Evolutionary conservation across 78 protist species (phyloP).

Genomic region (Dictyostelium intermedium): DNA sequence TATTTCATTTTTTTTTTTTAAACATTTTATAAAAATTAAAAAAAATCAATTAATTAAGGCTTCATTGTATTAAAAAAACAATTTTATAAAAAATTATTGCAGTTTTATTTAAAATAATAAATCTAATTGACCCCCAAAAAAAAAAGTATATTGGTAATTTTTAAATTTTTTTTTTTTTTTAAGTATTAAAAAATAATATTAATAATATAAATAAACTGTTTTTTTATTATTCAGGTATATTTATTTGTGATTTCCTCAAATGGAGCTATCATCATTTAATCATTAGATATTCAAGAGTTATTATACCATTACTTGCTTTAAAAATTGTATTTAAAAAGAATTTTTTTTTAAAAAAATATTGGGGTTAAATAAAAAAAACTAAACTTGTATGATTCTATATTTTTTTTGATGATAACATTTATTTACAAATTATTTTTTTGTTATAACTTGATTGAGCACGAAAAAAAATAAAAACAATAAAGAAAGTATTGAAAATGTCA

Average conservation of each 20-base stretch:
- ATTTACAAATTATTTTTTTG: background rate
- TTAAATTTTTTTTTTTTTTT: no score
- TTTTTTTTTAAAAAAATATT: background rate
- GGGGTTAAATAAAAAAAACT: background rate
- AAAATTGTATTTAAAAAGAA: background rate
- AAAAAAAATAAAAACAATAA: background rate
- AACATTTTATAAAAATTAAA: no score
- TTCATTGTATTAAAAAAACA: no score
- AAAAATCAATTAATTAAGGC: no score
- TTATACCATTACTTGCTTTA: background rate
- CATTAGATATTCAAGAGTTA: background rate
- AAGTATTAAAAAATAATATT: no score
- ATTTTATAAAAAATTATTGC: no score
- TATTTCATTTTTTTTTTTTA: no score
- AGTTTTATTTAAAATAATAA: no score
- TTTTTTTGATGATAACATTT: background rate
- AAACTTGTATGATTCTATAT: background rate
- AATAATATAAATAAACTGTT: no score
- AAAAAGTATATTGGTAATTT: no score
- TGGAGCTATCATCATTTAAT: background rate
- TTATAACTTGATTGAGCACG: background rate
- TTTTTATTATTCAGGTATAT: no score
- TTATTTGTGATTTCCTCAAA: background rate
- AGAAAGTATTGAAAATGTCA: background rate
- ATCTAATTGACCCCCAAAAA: no score